phyloP scores from a whole-genome alignment of 1,139 yeast species.

The Torulaspora pretoriensis region DNA sequence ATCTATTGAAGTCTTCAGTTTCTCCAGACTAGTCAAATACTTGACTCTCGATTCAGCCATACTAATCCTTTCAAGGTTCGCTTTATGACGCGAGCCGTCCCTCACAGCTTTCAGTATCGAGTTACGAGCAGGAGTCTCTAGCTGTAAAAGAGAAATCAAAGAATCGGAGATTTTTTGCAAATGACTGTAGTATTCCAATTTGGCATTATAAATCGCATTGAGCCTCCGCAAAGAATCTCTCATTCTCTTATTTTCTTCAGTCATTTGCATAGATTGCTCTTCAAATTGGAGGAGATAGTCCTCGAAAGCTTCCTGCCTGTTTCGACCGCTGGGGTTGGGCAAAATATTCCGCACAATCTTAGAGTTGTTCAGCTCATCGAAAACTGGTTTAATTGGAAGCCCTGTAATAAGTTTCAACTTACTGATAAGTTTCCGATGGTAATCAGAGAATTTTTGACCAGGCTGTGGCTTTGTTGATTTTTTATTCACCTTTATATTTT shows the following conservation, averaged over 20 bases:
- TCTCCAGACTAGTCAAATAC: slow-evolving; percentile 53
- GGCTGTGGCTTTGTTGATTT: slow-evolving; percentile 13
- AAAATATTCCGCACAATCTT: slow-evolving; percentile 25
- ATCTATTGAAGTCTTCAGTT: slow-evolving; percentile 26
- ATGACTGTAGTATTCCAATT: slow-evolving; percentile 77
- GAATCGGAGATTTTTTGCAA: slow-evolving; percentile 83
- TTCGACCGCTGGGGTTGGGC: background rate
- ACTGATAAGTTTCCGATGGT: slow-evolving; percentile 22
- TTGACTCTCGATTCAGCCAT: slow-evolving; percentile 52
- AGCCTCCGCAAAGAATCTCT: slow-evolving; percentile 51
- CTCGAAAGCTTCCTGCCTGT: slow-evolving; percentile 19
- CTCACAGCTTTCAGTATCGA: slow-evolving; percentile 31
- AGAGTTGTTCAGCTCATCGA: slow-evolving; percentile 31
- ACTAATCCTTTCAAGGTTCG: slow-evolving; percentile 34
- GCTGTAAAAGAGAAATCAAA: slow-evolving; percentile 40
- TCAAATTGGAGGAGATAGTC: slow-evolving; percentile 25
- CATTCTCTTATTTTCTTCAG: slow-evolving; percentile 32
- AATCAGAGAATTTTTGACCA: slow-evolving; percentile 26
- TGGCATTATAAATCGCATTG: slow-evolving; percentile 66
- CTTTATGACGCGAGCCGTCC: slow-evolving; percentile 18
- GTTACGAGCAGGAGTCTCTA: slow-evolving; percentile 20
- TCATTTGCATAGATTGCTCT: slow-evolving; percentile 20
- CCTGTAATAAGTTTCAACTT: slow-evolving; percentile 24
- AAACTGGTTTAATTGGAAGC: slow-evolving; percentile 25
- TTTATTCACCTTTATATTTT: slow-evolving; percentile 21